Conservation (phyloP, 768 basidiomycete genomes). For the Suillus subalutaceus region DNA sequence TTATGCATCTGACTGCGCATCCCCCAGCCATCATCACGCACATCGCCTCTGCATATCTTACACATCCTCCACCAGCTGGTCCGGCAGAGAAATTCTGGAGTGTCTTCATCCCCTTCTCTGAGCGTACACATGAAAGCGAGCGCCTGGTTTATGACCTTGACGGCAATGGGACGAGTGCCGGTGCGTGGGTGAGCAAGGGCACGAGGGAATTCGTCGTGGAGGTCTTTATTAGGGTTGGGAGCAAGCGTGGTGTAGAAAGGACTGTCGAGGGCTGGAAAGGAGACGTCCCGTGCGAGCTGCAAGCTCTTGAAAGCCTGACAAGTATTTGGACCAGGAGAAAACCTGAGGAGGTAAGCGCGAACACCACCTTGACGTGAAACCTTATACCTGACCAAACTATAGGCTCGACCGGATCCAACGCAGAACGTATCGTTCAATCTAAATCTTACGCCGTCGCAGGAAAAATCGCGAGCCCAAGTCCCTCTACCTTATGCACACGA, state of each 20-base stretch:
- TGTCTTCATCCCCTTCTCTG: conserved; percentile 71
- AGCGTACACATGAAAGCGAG: conserved; percentile 60
- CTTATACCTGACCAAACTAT: conserved; percentile 10
- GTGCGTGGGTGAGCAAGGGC: conserved; percentile 33
- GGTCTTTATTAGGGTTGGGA: conserved; percentile 51
- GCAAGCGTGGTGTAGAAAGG: conserved; percentile 58
- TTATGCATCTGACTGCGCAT: conserved; percentile 68
- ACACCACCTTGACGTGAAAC: conserved; percentile 1
- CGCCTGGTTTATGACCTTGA: conserved; percentile 58
- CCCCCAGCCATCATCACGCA: conserved; percentile 70
- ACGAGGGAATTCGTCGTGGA: conserved; percentile 62
- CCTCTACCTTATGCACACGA: conserved; percentile 91
- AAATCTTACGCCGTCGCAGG: conserved; percentile 79
- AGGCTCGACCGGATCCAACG: conserved; percentile 58
- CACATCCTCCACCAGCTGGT: conserved; percentile 67
- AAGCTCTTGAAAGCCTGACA: conserved; percentile 54
- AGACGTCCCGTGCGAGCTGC: conserved; percentile 47
- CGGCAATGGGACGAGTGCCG: conserved; percentile 48
- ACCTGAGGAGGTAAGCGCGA: conserved; percentile 36
- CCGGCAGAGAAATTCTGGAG: conserved; percentile 77
- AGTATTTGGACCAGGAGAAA: conserved; percentile 45
- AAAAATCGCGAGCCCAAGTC: conserved; percentile 76
- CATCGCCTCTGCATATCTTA: conserved; percentile 70
- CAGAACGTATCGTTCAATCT: conserved; percentile 87
- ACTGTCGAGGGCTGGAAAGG: conserved; percentile 65